These are phyloP conservation scores for Epithemia pelagica DNA, from an alignment of 108 stramenopile species.

Conservation along the genomic window DNA sequence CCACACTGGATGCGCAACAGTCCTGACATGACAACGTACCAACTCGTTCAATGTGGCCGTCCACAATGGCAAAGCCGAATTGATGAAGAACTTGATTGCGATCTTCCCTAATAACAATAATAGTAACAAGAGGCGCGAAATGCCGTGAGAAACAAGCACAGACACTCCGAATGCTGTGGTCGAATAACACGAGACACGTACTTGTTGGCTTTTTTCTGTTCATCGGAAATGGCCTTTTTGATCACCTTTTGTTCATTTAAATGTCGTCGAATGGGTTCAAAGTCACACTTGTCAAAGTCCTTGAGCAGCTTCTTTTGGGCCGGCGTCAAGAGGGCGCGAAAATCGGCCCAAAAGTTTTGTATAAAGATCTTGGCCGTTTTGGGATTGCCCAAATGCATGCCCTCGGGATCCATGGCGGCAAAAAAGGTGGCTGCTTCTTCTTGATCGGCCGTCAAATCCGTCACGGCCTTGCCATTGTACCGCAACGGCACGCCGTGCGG, in stretches of 20 bases:
- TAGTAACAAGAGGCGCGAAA: no score
- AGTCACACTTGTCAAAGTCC: constrained; percentile 92
- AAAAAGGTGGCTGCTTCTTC: constrained; percentile 99
- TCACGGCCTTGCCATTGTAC: constrained; percentile 90
- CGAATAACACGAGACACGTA: constrained; percentile 16
- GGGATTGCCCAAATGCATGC: constrained; percentile 91
- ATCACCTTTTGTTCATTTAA: constrained; percentile 86
- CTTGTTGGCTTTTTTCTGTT: constrained; percentile 88
- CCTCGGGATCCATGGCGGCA: constrained; percentile 92
- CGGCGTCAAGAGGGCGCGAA: constrained; percentile 41
- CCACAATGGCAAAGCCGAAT: constrained; percentile 92
- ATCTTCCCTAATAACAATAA: constrained; percentile 71
- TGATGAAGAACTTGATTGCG: constrained; percentile 75
- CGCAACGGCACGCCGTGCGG: constrained; percentile 91
- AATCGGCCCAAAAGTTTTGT: constrained; percentile 96
- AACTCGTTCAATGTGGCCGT: constrained; percentile 95
- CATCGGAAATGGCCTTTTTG: constrained; percentile 90
- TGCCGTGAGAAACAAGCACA: neutral
- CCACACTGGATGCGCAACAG: neutral
- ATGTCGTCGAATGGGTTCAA: constrained; percentile 81
- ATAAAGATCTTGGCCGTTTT: constrained; percentile 90
- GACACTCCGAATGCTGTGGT: no score
- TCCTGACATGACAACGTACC: constrained; percentile 6
- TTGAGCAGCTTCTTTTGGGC: constrained; percentile 80
- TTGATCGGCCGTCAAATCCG: constrained; percentile 80